Evolutionary conservation across 2,329 filamentous ascomycete genomes (phyloP), one percentile per base, ranked within the genome.

Genomic region (Colletotrichum costaricense): DNA sequence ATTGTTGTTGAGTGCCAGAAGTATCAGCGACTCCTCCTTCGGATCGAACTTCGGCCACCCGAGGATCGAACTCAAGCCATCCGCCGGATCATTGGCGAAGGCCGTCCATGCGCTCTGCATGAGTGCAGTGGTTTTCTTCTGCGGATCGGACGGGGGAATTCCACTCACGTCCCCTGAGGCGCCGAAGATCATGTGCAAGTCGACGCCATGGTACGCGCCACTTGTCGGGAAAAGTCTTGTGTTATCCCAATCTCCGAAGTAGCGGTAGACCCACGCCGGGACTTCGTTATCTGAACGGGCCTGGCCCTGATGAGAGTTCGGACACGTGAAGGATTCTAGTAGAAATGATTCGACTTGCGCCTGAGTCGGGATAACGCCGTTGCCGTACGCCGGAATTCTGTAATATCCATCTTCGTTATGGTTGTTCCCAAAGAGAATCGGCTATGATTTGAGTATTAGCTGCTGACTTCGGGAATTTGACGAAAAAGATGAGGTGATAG

Each of bases 241-340:
- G 69, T 87, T 88, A 35, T 84, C 75, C 84, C 86, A 89, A 75
- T 88, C 86, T 24, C 82, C 86, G 63, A 85, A 81, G 76, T 87
- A 89, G 35, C 86, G 84, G 59, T 84, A 87, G 4, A 81, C 81
- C 84, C 85, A 89, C 9, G 83, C 77, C 0, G 84, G 79, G 2
- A 86, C 80, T 6, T 77, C 79, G 26, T 83, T 75, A 0, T 68
- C 58, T 0, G 76, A 76, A 8, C 85, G 83, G 1, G 81, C 81
- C 2, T 75, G 70, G 4, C 82, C 84, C 28, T 85, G 82, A 67
- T 81, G 79, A 1, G 81, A 78, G 12, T 83, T 83, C 2, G 86
- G 84, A 46, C 87, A 88, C 4, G 84, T 84, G 58, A 87, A 88
- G 0, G 84, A 85, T 26, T 86, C 82, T 5, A 84, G 79, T 2